Base-by-base conservation (phyloP, 163 green algal genomes). In the Scenedesmus sp. region DNA sequence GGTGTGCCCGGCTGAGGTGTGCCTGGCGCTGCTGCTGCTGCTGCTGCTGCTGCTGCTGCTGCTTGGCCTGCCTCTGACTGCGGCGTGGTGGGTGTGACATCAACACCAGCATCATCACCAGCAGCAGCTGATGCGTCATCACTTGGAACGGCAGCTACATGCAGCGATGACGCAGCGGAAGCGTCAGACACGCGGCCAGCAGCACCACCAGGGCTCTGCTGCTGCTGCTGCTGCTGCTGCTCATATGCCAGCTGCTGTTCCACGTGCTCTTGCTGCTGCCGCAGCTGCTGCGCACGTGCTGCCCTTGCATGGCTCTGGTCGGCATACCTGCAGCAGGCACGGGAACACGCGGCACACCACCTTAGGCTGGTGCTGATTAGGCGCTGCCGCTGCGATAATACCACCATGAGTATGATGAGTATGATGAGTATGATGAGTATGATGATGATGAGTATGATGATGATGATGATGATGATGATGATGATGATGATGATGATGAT, bases 21-120 rank as follows among this genome's bases (percentile, higher is more conserved):
- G n/a, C 24, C 70, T 78, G 33, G 72, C 30, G 70, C 46, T 85
- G 86, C 86, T 85, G 72, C 70, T 72, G 68, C 72, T 70, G 85
- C 68, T 85, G 72, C 68, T 72, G 72, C 46, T 30, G 24, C n/a
- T 61, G 84, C 35, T 35, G 44, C n/a, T n/a, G n/a, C n/a, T n/a
- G n/a, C n/a, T n/a, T n/a, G 22, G 80, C 80, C 44, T 13, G 20
- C 65, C 22, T 37, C 40, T 2, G 61, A 13, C 13, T 15, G 83
- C 35, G 53, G 83, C 56, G 80, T 53, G 9, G 12, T 49, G 73
- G 73, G 73, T n/a, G 65, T 40, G 16, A 76, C 65, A 40, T 37
- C 65, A 76, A 24, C 30, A 37, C 16, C 65, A 76, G 42, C 79
- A 35, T 30, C 79, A 65, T 24, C 40, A 40, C 43, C 26, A 84